Evolutionary conservation across 2,329 filamentous ascomycete genomes (phyloP).

Genomic region (Pseudogymnoascus sp.): DNA sequence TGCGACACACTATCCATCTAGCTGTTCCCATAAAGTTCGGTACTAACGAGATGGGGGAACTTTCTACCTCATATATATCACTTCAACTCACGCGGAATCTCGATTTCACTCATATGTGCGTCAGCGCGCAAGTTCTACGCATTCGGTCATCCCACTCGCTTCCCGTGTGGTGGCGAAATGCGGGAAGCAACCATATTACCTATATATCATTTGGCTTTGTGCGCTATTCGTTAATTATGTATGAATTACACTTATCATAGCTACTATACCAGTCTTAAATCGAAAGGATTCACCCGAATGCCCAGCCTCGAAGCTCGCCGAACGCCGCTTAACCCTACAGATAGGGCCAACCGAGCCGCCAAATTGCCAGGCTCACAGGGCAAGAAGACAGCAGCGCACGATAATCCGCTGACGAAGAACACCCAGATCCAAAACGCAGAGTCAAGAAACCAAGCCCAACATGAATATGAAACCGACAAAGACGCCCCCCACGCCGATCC

Average conservation of each 20-base stretch:
- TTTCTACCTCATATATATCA: no score
- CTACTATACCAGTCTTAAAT: neutral
- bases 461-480: neutral
- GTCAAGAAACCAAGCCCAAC: neutral
- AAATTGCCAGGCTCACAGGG: neutral
- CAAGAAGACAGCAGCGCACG: neutral
- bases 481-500: neutral
- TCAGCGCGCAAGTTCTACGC: neutral
- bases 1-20: neutral
- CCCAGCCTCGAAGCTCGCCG: neutral
- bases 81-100: neutral
- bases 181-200: neutral
- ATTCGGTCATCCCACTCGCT: neutral
- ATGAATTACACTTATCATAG: neutral
- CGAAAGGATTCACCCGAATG: neutral
- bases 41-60: no score
- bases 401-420: neutral
- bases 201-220: neutral
- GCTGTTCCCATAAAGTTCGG: no score
- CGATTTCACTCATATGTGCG: neutral
- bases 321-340: neutral
- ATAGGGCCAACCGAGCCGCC: neutral
- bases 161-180: neutral
- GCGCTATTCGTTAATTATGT: neutral
- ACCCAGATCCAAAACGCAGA: neutral